Evolutionary conservation across 2,329 filamentous ascomycete species (phyloP), one percentile per base, ranked within the genome.

Genomic region (Trichoderma lentiforme): DNA sequence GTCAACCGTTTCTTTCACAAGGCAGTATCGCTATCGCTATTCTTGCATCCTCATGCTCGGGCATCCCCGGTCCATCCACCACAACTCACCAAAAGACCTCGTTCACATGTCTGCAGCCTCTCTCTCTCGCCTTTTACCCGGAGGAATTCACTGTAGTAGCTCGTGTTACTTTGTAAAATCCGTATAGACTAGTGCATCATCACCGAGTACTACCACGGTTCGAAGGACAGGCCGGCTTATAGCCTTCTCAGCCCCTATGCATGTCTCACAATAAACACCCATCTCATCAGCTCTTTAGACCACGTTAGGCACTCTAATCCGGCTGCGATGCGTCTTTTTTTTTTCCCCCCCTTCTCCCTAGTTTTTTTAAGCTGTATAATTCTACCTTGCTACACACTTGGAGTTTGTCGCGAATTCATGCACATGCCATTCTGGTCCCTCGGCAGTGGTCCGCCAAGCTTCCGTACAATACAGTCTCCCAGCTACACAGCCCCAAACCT

Each of bases 221-320:
- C 43, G 5, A 12, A 51, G 43, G 43, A 51, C n/a, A 51, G 5
- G 43, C 43, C 43, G 15, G 39, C 39, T 43, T 43, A 43, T 43
- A 47, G 21, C 61, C n/a, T 32, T 34, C 66, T 70, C 66, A 70
- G 66, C 66, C 66, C 66, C 66, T 70, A 62, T 70, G 66, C 57
- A 70, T 70, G 66, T 70, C 66, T 70, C 66, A 61, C 36, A 32
- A 28, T 21, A 36, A 56, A 66, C n/a, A 32, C 11, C 30, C 63
- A 61, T 61, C 21, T 53, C 57, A 32, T 28, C 15, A 60, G 34
- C 64, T 32, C 47, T 43, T 51, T 43, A 47, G 21, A 26, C 56
- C 66, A 15, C 21, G 34, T 18, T 61, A 28, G 36, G 66, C 26
- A 34, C 24, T 51, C 36, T 32, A 28, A 34, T 8, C 28, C 36